Base-by-base conservation (phyloP, 2,329 filamentous ascomycete genomes). In the Proliferodiscus dingleyae region DNA sequence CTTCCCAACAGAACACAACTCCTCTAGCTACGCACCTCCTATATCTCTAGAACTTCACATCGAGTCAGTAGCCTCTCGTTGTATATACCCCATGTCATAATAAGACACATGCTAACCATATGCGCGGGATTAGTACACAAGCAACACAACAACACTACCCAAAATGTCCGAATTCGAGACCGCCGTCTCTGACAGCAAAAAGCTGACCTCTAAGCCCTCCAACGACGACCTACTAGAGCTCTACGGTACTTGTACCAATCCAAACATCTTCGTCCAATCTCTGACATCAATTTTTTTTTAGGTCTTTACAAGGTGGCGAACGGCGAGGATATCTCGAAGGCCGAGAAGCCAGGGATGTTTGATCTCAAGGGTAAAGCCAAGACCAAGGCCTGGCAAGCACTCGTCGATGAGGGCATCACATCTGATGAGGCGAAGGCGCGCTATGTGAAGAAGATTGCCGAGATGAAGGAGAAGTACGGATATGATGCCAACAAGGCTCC, bases 341-440 rank as follows among this genome's bases (percentile, higher is more conserved):
- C 83, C 57, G 50, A 74, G 45, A 66, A 69, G 53, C 83, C 83
- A 23, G 81, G 84, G 69, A 77, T 81, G 70, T 87, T 88, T 62
- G 80, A 88, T 66, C 61, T 89, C 50, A 82, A 81, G 86, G 81
- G 73, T 70, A 94, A 93, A 72, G 80, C 80, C 61, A 95, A 94
- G 77, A 79, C 83, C 71, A 77, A 74, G 60, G 80, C 84, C 44
- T 95, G 89, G 89, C 71, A 88, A 69, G 76, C 81, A 63, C 61
- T 81, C 52, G 77, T 80, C 61, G 78, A 89, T 51, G 75, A 81
- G 49, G 78, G 75, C 41, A 64, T 81, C 56, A 78, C 55, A 50
- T 62, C 77, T 51, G 75, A 83, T 53, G 67, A 81, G 54, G 89
- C 89, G 16, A 85, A 94, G 77, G 74, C 80, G 65, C 71, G 77